Base-by-base conservation (phyloP, 805 yeast species). In the Suhomyces xylopsoci region DNA sequence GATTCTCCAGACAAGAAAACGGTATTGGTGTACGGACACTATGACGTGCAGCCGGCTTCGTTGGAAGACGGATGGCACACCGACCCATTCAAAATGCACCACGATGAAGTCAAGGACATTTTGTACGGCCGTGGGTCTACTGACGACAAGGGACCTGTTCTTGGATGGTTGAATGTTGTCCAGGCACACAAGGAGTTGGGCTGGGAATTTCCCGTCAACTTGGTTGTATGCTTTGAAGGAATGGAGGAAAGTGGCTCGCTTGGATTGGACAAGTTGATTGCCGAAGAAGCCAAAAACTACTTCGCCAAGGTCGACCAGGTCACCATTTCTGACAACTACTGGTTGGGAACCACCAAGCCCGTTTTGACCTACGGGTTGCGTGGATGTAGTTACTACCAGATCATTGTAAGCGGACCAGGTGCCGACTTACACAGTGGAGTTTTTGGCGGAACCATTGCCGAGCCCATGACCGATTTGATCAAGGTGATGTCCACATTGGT, bases 181-280 rank as follows among this genome's bases (percentile, higher is more conserved):
- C 88, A 92, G 74, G 97, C 99, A 14, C 97, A 94, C 74, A 84
- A 80, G 52, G 88, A 84, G 60, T 81, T 90, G 52, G 91, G 90
- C 19, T 65, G 89, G 64, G 97, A 92, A 58, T 79, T 94, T 53
- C 99, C 99, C 17, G 97, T 94, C 57, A 94, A 94, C 75, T 73
- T 94, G 62, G 81, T 91, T 48, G 87, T 88, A 68, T 90, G 97
- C 72, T 94, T 94, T 64, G 99, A 94, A 75, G 98, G 99, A 56
- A 94, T 94, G 99, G 99, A 94, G 75, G 99, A 94, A 75, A 85
- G 92, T 58, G 99, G 99, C 22, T 90, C 97, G 32, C 72, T 90
- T 48, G 98, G 98, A 34, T 81, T 94, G 58, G 99, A 93, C 61
- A 84, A 77, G 34, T 81, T 94, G 63, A 87, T 94, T 64, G 85